Evolutionary conservation across 345 rosid genomes (phyloP).

Genomic region (Combretum micranthum): DNA sequence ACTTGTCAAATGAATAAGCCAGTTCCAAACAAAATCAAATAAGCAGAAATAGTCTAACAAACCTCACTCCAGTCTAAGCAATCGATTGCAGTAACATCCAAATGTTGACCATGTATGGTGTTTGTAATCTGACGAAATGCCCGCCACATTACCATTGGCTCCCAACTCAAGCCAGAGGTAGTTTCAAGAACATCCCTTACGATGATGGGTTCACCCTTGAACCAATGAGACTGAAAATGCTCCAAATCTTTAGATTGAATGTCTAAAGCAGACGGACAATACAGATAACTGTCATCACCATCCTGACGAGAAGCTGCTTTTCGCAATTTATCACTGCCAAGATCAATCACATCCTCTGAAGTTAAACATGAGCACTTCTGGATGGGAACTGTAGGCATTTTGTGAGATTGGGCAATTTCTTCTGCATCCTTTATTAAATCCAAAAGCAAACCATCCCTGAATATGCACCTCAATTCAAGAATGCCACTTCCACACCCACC

Average conservation of each 20-base stretch:
- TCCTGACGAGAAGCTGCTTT: slow-evolving; percentile 56
- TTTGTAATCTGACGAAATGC: slow-evolving; percentile 44
- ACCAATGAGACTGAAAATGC: slow-evolving; percentile 80
- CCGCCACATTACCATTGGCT: slow-evolving; percentile 79
- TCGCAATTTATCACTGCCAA: slow-evolving; percentile 14
- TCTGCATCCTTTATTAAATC: slow-evolving; percentile 36
- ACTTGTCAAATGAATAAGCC: neutral
- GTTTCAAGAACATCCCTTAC: slow-evolving; percentile 51
- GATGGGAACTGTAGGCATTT: slow-evolving; percentile 5
- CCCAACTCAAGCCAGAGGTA: slow-evolving; percentile 73
- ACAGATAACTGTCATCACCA: slow-evolving; percentile 52
- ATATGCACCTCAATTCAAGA: slow-evolving; percentile 35
- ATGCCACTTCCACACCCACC: slow-evolving; percentile 40
- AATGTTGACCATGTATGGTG: slow-evolving; percentile 24
- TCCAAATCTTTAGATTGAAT: slow-evolving; percentile 27
- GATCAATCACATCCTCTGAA: slow-evolving; percentile 22
- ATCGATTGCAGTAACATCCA: slow-evolving; percentile 44
- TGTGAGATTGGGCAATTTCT: slow-evolving; percentile 13
- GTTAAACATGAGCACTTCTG: slow-evolving; percentile 41
- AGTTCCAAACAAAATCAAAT: neutral
- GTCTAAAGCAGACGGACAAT: slow-evolving; percentile 42
- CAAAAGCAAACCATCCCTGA: slow-evolving; percentile 25
- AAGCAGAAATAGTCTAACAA: slow-evolving; percentile 3
- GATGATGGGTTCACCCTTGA: slow-evolving; percentile 65
- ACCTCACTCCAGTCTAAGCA: slow-evolving; percentile 61